Conservation (phyloP, 2,329 filamentous ascomycete species). For the Exophiala xenobiotica region DNA sequence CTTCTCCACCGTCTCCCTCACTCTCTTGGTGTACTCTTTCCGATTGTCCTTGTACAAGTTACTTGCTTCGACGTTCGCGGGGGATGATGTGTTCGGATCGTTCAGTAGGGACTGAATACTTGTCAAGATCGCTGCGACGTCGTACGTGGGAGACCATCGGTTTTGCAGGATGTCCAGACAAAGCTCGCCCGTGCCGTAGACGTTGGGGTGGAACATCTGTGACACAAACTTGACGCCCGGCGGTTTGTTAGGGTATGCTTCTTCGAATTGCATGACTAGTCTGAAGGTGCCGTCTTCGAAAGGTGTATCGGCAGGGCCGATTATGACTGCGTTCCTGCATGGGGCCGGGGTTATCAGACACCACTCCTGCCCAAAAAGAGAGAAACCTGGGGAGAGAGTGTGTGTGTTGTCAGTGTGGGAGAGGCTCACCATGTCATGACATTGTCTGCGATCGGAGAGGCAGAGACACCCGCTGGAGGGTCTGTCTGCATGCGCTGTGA, state of each 20-base stretch:
- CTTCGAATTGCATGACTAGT: conserved; percentile 98
- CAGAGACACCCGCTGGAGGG: conserved; percentile 92
- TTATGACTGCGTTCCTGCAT: conserved; percentile 95
- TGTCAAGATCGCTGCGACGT: conserved; percentile 93
- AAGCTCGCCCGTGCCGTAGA: conserved; percentile 94
- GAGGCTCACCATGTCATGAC: conserved; percentile 85
- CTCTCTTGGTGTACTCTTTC: conserved; percentile 92
- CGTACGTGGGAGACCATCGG: conserved; percentile 97
- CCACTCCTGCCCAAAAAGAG: no score
- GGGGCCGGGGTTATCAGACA: no score
- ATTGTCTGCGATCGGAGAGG: conserved; percentile 92
- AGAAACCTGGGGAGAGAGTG: no score
- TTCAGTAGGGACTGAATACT: conserved; percentile 98
- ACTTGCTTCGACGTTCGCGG: conserved; percentile 95
- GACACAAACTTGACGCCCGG: conserved; percentile 98
- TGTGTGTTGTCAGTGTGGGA: no score
- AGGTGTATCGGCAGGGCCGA: conserved; percentile 91
- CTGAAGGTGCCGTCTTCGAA: conserved; percentile 98
- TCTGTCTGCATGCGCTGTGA: conserved; percentile 96
- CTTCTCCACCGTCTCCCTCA: conserved; percentile 96
- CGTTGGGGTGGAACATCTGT: conserved; percentile 98
- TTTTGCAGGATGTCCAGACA: conserved; percentile 98
- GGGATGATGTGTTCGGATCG: conserved; percentile 97
- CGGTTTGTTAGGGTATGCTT: conserved; percentile 98
- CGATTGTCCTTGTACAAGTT: conserved; percentile 98